Evolutionary conservation across 163 green algal species (phyloP).

Genomic region (Prototheca cutis): DNA sequence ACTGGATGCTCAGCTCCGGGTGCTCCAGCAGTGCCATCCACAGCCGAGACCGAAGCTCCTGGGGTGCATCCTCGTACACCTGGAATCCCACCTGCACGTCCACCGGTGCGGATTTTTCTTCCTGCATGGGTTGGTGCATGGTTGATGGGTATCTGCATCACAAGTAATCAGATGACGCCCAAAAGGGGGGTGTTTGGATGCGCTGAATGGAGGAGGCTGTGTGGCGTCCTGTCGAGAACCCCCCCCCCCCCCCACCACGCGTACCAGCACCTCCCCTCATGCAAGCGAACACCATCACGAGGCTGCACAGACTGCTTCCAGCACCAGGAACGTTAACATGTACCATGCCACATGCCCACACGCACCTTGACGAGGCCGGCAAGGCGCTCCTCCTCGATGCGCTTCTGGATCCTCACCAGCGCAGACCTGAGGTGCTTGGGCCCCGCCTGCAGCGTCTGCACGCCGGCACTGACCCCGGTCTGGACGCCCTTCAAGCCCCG

Average conservation of each 20-base stretch:
- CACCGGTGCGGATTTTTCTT: conserved; percentile 42
- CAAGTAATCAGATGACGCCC: no score
- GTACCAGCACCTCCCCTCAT: no score
- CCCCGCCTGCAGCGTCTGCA: conserved; percentile 25
- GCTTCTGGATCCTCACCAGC: conserved; percentile 32
- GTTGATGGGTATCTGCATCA: no score
- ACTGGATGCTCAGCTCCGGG: conserved; percentile 17
- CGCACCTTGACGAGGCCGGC: conserved; percentile 19
- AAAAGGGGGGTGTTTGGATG: no score
- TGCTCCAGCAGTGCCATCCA: conserved; percentile 68
- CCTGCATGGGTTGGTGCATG: no score
- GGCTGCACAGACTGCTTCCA: no score
- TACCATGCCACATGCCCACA: no score
- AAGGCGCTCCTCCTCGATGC: conserved; percentile 39
- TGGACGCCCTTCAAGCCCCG: background rate
- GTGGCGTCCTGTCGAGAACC: no score
- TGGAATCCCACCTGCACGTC: conserved; percentile 64
- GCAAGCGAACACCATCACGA: no score
- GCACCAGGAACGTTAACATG: no score
- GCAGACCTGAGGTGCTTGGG: conserved; percentile 30
- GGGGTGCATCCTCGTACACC: conserved; percentile 52
- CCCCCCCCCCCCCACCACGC: no score
- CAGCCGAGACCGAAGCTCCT: conserved; percentile 69
- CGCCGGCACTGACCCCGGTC: conserved; percentile 1
- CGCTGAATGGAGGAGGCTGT: no score